Evolutionary conservation across 495 filamentous ascomycete genomes (phyloP).

Genomic region (Thermochaetoides thermophila): DNA sequence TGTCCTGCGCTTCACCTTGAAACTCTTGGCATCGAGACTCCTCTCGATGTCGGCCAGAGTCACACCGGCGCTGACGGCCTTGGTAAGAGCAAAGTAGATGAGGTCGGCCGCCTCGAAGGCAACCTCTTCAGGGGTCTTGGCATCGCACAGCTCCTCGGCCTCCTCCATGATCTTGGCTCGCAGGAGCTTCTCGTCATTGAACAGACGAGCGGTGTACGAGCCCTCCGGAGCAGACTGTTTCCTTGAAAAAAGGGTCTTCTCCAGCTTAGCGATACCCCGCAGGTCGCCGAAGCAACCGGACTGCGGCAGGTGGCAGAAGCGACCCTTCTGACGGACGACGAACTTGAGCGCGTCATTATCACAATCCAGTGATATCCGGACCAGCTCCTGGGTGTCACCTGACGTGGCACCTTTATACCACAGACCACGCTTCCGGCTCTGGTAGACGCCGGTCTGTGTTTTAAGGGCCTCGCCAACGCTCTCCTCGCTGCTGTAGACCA

Average conservation of each 20-base stretch:
- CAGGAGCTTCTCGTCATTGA: constrained; percentile 77
- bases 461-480: constrained; percentile 75
- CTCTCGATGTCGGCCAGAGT: constrained; percentile 74
- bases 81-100: constrained; percentile 88
- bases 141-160: constrained; percentile 83
- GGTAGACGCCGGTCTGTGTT: constrained; percentile 86
- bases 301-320: constrained; percentile 90
- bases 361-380: constrained; percentile 75
- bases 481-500: constrained; percentile 88
- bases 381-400: constrained; percentile 79
- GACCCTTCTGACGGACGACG: constrained; percentile 73
- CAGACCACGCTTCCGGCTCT: constrained; percentile 81
- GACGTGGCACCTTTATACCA: constrained; percentile 96
- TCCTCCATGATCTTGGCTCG: constrained; percentile 98
- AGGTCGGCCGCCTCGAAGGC: constrained; percentile 91
- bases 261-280: constrained; percentile 63
- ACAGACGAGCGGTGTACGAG: constrained; percentile 86
- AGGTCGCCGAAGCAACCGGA: constrained; percentile 83
- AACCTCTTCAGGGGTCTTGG: constrained; percentile 63
- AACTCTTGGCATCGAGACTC: constrained; percentile 83
- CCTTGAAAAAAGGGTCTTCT: constrained; percentile 66
- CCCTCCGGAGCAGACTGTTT: constrained; percentile 70
- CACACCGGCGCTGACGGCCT: constrained; percentile 70
- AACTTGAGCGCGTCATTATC: constrained; percentile 87
- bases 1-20: constrained; percentile 80